Evolutionary conservation across 1,284 basidiomycete genomes (phyloP).

Genomic region (Sanghuangporus baumii): DNA sequence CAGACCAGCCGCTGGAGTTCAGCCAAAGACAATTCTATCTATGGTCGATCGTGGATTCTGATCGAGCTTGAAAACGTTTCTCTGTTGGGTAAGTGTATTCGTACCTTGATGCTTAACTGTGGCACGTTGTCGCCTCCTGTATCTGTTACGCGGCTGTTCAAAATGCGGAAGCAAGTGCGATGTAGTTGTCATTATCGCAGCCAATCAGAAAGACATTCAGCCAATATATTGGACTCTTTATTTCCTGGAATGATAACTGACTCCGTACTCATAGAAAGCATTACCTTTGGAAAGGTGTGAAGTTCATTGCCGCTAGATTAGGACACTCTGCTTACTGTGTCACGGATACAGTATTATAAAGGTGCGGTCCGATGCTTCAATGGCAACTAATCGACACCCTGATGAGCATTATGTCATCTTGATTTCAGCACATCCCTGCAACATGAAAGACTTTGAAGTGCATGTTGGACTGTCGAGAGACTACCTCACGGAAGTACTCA

Average conservation of each 20-base stretch:
- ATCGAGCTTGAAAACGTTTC: conserved; percentile 50
- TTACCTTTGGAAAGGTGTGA: conserved; percentile 75
- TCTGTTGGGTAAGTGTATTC: conserved; percentile 56
- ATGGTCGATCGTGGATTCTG: conserved; percentile 64
- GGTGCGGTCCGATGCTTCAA: conserved; percentile 21
- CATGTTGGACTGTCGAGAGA: conserved; percentile 59
- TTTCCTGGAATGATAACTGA: not conserved
- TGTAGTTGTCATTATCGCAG: too few species aligned
- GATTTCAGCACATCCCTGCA: conserved; percentile 57
- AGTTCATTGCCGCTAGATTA: conserved; percentile 5
- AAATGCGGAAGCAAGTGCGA: not conserved
- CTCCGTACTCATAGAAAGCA: conserved; percentile 40
- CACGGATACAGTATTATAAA: conserved; percentile 44
- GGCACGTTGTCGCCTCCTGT: not conserved
- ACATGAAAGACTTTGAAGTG: conserved; percentile 75
- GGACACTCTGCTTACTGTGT: conserved; percentile 1
- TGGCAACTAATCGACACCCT: not conserved
- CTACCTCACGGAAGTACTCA: conserved; percentile 59
- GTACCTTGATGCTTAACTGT: not conserved
- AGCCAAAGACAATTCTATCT: conserved; percentile 42
- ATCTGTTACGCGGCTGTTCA: not conserved
- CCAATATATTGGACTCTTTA: not conserved
- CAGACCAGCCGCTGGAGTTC: conserved; percentile 70
- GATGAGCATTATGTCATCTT: not conserved
- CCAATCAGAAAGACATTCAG: not conserved